A percentile compares a stretch with the other conserved stretches of the same genome.
These are phyloP conservation scores for Taphrina flavorubra DNA, from an alignment of 1,139 yeast genomes.

Conservation along the genomic window DNA sequence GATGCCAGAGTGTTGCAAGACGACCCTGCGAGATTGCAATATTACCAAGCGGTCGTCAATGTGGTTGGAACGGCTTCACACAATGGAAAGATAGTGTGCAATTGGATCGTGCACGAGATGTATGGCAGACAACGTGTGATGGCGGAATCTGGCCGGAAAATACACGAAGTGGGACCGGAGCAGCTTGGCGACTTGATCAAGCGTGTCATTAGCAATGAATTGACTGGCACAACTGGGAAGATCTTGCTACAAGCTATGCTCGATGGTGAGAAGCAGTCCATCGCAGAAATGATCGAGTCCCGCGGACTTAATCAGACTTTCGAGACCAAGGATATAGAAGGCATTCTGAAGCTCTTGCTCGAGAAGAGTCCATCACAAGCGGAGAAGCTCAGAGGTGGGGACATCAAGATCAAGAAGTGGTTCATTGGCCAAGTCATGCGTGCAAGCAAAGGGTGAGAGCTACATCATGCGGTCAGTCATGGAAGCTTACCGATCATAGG, in stretches of 20 bases:
- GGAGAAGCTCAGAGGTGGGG: slow-evolving; percentile 60
- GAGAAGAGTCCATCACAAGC: slow-evolving; percentile 63
- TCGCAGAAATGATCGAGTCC: slow-evolving; percentile 60
- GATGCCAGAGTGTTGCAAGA: slow-evolving; percentile 71
- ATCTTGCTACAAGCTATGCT: slow-evolving; percentile 65
- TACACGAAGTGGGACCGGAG: slow-evolving; percentile 14
- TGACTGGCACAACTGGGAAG: slow-evolving; percentile 69
- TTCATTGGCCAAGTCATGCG: slow-evolving; percentile 87
- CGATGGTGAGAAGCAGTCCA: slow-evolving; percentile 53
- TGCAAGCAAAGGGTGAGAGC: slow-evolving; percentile 63
- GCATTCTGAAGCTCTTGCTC: slow-evolving; percentile 63
- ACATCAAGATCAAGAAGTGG: slow-evolving; percentile 69
- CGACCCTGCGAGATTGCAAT: slow-evolving; percentile 60
- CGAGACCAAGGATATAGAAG: slow-evolving; percentile 57
- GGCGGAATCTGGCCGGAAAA: slow-evolving; percentile 49
- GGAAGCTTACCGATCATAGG: background rate
- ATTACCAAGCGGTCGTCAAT: slow-evolving; percentile 50
- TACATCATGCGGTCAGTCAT: background rate
- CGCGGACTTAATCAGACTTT: slow-evolving; percentile 61
- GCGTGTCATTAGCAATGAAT: slow-evolving; percentile 53
- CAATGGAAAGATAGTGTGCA: slow-evolving; percentile 42
- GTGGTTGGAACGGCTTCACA: slow-evolving; percentile 46
- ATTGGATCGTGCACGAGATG: slow-evolving; percentile 80
- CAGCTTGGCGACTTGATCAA: slow-evolving; percentile 59
- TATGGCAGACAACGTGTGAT: slow-evolving; percentile 70